Evolutionary conservation across 148 eudicot species (phyloP).

Genomic region (Nepenthes gracilis): DNA sequence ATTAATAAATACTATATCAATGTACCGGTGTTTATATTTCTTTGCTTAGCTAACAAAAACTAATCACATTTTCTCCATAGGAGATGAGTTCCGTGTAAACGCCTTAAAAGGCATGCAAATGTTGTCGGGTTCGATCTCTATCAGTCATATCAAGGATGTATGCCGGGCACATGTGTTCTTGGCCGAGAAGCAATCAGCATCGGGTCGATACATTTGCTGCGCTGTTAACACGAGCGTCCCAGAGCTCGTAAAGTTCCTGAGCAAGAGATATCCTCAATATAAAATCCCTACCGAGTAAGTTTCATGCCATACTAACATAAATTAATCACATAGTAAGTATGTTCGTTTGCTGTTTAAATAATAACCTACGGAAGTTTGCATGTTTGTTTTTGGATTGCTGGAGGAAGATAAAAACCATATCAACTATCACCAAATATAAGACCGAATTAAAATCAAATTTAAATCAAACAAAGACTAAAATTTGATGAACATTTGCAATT

Average conservation of each 20-base stretch:
- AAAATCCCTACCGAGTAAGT: slow-evolving; percentile 49
- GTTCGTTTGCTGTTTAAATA: too few species aligned
- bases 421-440: too few species aligned
- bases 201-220: slow-evolving; percentile 55
- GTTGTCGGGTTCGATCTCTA: slow-evolving; percentile 48
- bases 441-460: too few species aligned
- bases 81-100: slow-evolving; percentile 33
- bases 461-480: too few species aligned
- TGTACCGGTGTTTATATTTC: neutral
- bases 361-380: too few species aligned
- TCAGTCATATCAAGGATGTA: slow-evolving; percentile 57
- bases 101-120: slow-evolving; percentile 54
- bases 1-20: too few species aligned
- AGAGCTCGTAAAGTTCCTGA: slow-evolving; percentile 43
- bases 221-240: slow-evolving; percentile 46
- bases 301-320: neutral
- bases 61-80: slow-evolving; percentile 10
- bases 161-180: slow-evolving; percentile 53
- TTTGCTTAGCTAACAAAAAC: neutral
- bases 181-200: slow-evolving; percentile 63
- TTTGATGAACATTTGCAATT: too few species aligned
- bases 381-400: too few species aligned
- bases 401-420: too few species aligned
- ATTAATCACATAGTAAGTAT: too few species aligned
- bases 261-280: slow-evolving; percentile 43